Evolutionary conservation across 768 basidiomycete genomes (phyloP).

Genomic region (Leccinum incarnatum): DNA sequence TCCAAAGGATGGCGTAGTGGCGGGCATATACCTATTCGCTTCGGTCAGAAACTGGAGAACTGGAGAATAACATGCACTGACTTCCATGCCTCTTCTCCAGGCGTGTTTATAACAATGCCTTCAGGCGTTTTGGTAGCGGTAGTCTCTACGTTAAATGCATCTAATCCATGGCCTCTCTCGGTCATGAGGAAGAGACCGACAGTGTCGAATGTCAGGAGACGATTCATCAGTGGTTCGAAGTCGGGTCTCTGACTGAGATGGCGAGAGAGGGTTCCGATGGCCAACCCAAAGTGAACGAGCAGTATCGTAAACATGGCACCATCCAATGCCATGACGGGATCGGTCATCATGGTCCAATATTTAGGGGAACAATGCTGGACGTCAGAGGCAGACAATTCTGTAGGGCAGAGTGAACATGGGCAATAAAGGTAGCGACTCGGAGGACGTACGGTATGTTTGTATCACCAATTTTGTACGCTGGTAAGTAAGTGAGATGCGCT

Average conservation of each 20-base stretch:
- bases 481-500: slow-evolving; percentile 49
- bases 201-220: slow-evolving; percentile 49
- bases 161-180: slow-evolving; percentile 58
- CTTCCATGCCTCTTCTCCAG: slow-evolving; percentile 59
- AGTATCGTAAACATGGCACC: slow-evolving; percentile 54
- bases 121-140: slow-evolving; percentile 49
- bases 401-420: not conserved
- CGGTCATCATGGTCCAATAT: slow-evolving; percentile 54
- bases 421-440: not conserved
- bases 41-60: not conserved
- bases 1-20: slow-evolving; percentile 51
- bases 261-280: slow-evolving; percentile 53
- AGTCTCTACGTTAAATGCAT: slow-evolving; percentile 59
- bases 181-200: slow-evolving; percentile 53
- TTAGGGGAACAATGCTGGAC: slow-evolving; percentile 46
- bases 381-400: slow-evolving; percentile 41
- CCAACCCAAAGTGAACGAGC: slow-evolving; percentile 49
- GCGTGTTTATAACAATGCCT: slow-evolving; percentile 56
- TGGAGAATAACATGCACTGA: slow-evolving; percentile 22
- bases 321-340: slow-evolving; percentile 51
- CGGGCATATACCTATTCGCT: slow-evolving; percentile 50
- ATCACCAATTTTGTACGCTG: slow-evolving; percentile 48
- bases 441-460: slow-evolving; percentile 9
- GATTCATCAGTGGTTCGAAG: slow-evolving; percentile 45
- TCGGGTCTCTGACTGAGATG: slow-evolving; percentile 41